phyloP scores from a whole-genome alignment of 1,139 yeast species.

The Pichia sp. region DNA sequence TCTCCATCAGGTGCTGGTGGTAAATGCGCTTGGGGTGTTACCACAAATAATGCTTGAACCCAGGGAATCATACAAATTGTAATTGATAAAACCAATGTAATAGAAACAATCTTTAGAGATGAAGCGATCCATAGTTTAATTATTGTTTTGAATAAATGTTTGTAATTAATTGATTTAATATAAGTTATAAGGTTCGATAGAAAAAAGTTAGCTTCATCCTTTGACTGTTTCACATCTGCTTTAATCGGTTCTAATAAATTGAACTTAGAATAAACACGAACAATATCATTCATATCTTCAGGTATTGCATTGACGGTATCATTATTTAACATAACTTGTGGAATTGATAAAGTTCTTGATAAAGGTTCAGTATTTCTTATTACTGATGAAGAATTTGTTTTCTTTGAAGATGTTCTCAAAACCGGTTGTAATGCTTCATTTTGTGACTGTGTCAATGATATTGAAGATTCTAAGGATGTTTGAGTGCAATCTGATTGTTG shows the following conservation, averaged over 20 bases:
- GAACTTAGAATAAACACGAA: conserved; percentile 43
- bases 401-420: no score
- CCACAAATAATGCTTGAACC: conserved; percentile 69
- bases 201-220: neutral
- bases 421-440: neutral
- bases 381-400: no score
- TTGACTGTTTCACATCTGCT: conserved; percentile 16
- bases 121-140: conserved; percentile 9
- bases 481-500: neutral
- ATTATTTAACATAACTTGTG: conserved; percentile 18
- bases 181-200: neutral
- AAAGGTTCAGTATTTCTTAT: neutral
- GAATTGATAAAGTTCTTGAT: conserved; percentile 7
- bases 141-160: conserved; percentile 3
- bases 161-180: neutral
- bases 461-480: neutral
- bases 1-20: conserved; percentile 74
- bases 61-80: conserved; percentile 39
- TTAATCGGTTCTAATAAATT: conserved; percentile 10
- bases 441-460: neutral
- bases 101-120: conserved; percentile 12
- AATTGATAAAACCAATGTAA: conserved; percentile 23
- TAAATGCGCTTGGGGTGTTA: conserved; percentile 33
- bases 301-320: conserved; percentile 38
- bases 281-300: conserved; percentile 53